These are phyloP conservation scores for Quercus lobata DNA, from an alignment of 331 rosid species.

Conservation along the genomic window DNA sequence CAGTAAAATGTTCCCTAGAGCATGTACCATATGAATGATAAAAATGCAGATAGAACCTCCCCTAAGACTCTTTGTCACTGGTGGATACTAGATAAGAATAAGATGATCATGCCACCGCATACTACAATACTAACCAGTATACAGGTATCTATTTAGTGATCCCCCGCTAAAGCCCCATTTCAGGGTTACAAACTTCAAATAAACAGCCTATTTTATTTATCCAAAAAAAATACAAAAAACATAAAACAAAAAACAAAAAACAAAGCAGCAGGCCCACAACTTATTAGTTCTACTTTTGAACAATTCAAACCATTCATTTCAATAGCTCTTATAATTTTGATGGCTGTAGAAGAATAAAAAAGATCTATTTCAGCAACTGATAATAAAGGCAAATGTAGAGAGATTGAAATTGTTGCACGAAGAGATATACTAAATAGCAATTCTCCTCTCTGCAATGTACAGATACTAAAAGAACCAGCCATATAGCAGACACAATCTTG, in stretches of 20 bases:
- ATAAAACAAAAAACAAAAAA: too few species aligned
- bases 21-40: not conserved
- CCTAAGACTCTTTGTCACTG: not conserved
- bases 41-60: not conserved
- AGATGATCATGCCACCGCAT: not conserved
- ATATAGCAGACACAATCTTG: not conserved
- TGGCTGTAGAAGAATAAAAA: not conserved
- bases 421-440: not conserved
- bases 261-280: not conserved
- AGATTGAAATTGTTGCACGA: not conserved
- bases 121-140: not conserved
- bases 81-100: too few species aligned
- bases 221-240: too few species aligned
- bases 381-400: not conserved
- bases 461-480: not conserved
- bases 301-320: not conserved
- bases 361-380: not conserved
- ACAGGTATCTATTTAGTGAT: too few species aligned
- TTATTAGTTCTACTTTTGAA: too few species aligned
- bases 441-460: not conserved
- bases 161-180: too few species aligned
- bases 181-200: too few species aligned
- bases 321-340: not conserved
- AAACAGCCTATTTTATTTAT: too few species aligned
- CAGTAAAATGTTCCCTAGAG: not conserved